Evolutionary conservation across 2,329 filamentous ascomycete genomes (phyloP), one percentile per base, ranked within the genome.

Genomic region (Coniochaeta prunicola): DNA sequence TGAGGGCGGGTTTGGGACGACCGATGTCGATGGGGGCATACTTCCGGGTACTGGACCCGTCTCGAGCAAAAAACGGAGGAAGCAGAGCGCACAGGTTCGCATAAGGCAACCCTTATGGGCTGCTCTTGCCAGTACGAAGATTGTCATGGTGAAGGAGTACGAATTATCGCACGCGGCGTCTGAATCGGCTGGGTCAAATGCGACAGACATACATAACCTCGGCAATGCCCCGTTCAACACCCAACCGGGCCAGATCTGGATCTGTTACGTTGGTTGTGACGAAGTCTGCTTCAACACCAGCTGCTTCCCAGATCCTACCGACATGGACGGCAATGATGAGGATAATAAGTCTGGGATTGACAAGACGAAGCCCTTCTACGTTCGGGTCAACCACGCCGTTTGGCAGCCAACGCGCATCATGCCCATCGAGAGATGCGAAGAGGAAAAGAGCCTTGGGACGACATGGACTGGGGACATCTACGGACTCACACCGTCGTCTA

Each of bases 91-190:
- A 60, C 90, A 94, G 73, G 91, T 96, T 65, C 83, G 92, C 72
- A 90, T 91, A 71, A 87, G 91, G 69, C 92, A 97, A 75, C 92
- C 92, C 55, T 84, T 97, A 64, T 97, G 92, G 92, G 91, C 92
- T 63, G 92, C 92, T 54, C 83, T 97, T 66, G 92, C 92, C 57
- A 96, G 91, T 76, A 96, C 92, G 69, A 97, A 97, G 80, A 92
- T 97, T 71, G 93, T 94, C 67, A 91, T 96, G 75, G 87, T 96
- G 69, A 94, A 96, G 76, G 92, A 92, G 74, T 90, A 91, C 66
- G 89, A 92, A 74, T 84, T 96, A 70, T 93, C 90, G 64, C 86
- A 90, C 70, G 86, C 87, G 59, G 83, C 88, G 61, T 84, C 84
- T 58, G 89, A 92, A 74, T 88, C 86, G 56, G 85, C 83, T 33